A percentile compares a stretch with the other conserved stretches of the same genome.
Conservation (phyloP, 139 green algal genomes). For the Picochlorum sp. region DNA sequence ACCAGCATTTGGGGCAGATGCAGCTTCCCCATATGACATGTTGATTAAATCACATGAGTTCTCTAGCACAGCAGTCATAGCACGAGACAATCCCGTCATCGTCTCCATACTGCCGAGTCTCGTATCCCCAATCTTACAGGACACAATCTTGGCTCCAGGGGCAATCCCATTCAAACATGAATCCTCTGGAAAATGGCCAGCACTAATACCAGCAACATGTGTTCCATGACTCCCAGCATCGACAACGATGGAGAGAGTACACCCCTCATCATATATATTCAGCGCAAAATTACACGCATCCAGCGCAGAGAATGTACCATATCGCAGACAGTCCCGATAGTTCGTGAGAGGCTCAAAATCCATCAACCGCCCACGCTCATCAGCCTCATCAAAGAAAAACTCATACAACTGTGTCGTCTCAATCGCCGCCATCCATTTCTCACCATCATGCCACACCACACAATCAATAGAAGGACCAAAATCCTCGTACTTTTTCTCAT, state of each 20-base stretch:
- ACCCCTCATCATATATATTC: constrained; percentile 76
- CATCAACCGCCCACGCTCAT: constrained; percentile 27
- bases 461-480: constrained; percentile 59
- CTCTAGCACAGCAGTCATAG: constrained; percentile 49
- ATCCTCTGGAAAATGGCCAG: constrained; percentile 72
- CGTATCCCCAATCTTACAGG: constrained; percentile 90
- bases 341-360: constrained; percentile 60
- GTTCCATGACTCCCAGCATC: constrained; percentile 80
- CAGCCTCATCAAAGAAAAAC: neutral
- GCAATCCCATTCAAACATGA: constrained; percentile 73
- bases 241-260: constrained; percentile 69
- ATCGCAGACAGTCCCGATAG: constrained; percentile 34
- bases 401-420: constrained; percentile 61
- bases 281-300: constrained; percentile 74
- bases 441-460: constrained; percentile 87
- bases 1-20: constrained; percentile 53
- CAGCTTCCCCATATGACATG: constrained; percentile 49
- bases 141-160: constrained; percentile 80
- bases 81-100: constrained; percentile 56
- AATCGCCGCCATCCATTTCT: constrained; percentile 62
- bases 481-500: constrained; percentile 32
- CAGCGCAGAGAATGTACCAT: constrained; percentile 42
- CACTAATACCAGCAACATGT: constrained; percentile 80
- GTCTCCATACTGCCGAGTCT: constrained; percentile 82
- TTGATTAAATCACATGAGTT: constrained; percentile 41